phyloP scores from a whole-genome alignment of 1,284 basidiomycete genomes.

The Melanopsichium pennsylvanicum region DNA sequence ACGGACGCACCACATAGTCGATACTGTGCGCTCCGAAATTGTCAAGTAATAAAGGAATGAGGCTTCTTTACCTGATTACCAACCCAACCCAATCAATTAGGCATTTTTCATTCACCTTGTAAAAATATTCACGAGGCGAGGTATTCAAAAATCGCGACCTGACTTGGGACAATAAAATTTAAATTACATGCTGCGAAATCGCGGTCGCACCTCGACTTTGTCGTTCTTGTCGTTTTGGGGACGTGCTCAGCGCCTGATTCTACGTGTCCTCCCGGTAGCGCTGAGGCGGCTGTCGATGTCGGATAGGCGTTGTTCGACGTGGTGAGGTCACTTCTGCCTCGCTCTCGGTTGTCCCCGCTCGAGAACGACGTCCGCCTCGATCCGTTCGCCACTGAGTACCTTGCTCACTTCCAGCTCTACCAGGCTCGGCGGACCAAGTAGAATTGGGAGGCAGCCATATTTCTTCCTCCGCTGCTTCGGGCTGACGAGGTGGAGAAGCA shows the following conservation, averaged over 20 bases:
- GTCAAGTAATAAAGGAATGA: too few species aligned
- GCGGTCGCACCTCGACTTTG: too few species aligned
- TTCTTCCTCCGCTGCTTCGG: neutral
- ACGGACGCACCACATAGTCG: too few species aligned
- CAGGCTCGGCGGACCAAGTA: neutral
- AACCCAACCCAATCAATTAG: too few species aligned
- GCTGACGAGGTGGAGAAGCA: neutral
- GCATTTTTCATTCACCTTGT: too few species aligned
- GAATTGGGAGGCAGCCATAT: neutral
- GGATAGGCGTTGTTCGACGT: constrained; percentile 17
- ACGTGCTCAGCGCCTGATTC: neutral
- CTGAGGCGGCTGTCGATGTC: constrained; percentile 19
- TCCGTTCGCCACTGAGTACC: neutral
- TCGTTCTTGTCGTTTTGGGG: neutral
- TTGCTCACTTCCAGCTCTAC: neutral
- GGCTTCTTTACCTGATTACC: too few species aligned
- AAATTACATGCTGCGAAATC: too few species aligned
- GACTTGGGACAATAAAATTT: too few species aligned
- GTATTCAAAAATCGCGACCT: too few species aligned
- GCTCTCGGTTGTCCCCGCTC: constrained; percentile 3
- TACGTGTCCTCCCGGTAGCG: constrained; percentile 10
- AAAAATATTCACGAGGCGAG: too few species aligned
- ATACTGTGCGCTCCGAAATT: too few species aligned
- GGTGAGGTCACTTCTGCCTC: neutral
- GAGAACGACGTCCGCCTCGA: neutral